Base-by-base conservation (phyloP, 345 rosid species). In the Arabidopsis arenosa region DNA sequence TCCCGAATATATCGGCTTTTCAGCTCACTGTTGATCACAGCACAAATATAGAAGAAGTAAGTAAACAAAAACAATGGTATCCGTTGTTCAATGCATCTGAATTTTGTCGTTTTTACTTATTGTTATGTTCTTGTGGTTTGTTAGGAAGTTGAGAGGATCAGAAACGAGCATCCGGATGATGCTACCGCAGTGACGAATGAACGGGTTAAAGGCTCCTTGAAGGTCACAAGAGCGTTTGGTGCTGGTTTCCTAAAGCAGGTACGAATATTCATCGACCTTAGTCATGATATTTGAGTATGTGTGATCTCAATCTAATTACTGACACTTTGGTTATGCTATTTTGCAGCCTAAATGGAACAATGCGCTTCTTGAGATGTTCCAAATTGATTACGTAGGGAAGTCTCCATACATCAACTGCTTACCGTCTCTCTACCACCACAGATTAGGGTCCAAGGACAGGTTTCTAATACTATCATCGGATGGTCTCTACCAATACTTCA, bases 171-270 rank as follows among this genome's bases (percentile, higher is more conserved):
- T 76, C 89, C 85, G 0, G 95, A 94, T 75, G 98, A 94, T 88
- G 79, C 79, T 36, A 81, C 74, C 48, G 88, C 95, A 3, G 66
- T 92, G 75, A 54, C 83, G 75, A 94, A 94, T 21, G 96, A 90
- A 28, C 90, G 98, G 2, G 98, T 94, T 44, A 94, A 92, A 80
- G 97, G 98, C 26, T 90, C 92, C 12, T 80, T 94, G 85, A 94
- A 90, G 84, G 97, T 94, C 66, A 94, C 98, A 57, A 85, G 98
- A 57, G 98, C 98, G 37, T 94, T 92, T 5, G 98, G 98, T 55
- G 98, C 96, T 18, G 96, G 98, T 35, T 94, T 90, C 75, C 89
- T 94, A 63, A 94, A 94, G 72, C 89, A 90, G 95, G 98, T 93
- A 76, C 48, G 55, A 35, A 47, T 2, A 63, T 70, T 43, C 53